Evolutionary conservation across 805 yeast genomes (phyloP), one percentile per base, ranked within the genome.

Genomic region (Maudiozyma barnettii): DNA sequence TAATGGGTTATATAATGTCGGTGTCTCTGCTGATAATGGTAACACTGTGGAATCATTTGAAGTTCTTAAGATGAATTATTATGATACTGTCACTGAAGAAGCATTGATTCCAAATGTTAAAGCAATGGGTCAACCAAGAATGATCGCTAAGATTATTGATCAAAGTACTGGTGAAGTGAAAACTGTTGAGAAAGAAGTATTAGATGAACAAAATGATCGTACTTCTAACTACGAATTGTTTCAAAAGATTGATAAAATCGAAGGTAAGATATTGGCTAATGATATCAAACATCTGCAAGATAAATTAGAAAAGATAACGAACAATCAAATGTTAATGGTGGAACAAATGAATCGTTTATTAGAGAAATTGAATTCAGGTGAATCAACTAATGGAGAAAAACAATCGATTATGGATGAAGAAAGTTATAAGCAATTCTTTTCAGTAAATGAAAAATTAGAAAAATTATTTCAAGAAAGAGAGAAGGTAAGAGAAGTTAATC

Each of bases 21-120:
- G 88, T 50, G 65, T 77, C 5, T 67, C 81, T 31, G 84, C 83
- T 2, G 57, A 57, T 14, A 66, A 77, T 22, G 71, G 66, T 10
- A 61, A 63, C n/a, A 60, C 66, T 38, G 69, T 75, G 26, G 91
- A 84, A 58, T 73, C 74, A 26, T 82, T 78, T 63, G 95, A 85
- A 63, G 59, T 85, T 6, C 67, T 84, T 53, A 74, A 75, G 58
- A 63, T 84, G 55, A 73, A 77, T 39, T 71, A 77, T 2, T 84
- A 75, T 66, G 71, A 74, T 44, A 69, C 71, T 33, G 70, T 83
- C 21, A 67, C 77, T 4, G 71, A 70, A 46, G 82, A 78, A 54
- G 76, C 82, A 2, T 62, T 72, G 41, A 81, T 78, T 47, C 82
- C 79, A 51, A 81, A 79, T 54, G 80, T 77, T 1, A 67, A 64